Base-by-base conservation (phyloP, 352 stramenopile species). In the Globisporangium sylvaticum region DNA sequence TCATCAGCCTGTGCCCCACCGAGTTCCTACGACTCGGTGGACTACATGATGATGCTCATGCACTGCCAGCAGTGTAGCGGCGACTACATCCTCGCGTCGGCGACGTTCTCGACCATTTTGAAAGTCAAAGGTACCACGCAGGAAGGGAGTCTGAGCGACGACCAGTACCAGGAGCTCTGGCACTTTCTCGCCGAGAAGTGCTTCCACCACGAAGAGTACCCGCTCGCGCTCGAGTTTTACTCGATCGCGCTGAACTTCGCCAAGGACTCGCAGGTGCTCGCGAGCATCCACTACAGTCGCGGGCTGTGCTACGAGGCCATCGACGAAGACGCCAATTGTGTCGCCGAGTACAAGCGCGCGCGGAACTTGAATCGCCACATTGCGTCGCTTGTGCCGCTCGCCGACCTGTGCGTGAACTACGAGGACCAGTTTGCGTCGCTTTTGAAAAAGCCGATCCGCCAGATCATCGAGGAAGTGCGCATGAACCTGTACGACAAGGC, bases 21-120 rank as follows among this genome's bases (percentile, higher is more conserved):
- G 0, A 39, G 25, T 18, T 25, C 64, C 29, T 92, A 89, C 46
- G 76, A 88, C 22, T 32, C 58, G 0, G 57, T 29, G 0, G 81
- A 92, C 57, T 90, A 89, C 56, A 63, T 76, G 7, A 60, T 92
- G 58, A 90, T 92, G 80, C 46, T 89, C 27, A 79, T 89, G 78
- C 77, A 88, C 46, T 85, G 79, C 34, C 84, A 90, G 48, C 81
- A 92, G 52, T 70, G 69, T 4, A 83, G 74, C 46, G 80, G 81
- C 0, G 80, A 92, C 57, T 88, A 80, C 58, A 48, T 85, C 4
- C 68, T 76, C n/a, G 80, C 84, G 32, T 80, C 81, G 1, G 58
- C 73, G 31, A 88, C 75, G 8, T 81, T 92, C 32, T 66, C 75
- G 14, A 64, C 70, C 1, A 64, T 89, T 24, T 62, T 92, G 9